Evolutionary conservation across 1,284 basidiomycete genomes (phyloP).

Genomic region (Tilletia indica): DNA sequence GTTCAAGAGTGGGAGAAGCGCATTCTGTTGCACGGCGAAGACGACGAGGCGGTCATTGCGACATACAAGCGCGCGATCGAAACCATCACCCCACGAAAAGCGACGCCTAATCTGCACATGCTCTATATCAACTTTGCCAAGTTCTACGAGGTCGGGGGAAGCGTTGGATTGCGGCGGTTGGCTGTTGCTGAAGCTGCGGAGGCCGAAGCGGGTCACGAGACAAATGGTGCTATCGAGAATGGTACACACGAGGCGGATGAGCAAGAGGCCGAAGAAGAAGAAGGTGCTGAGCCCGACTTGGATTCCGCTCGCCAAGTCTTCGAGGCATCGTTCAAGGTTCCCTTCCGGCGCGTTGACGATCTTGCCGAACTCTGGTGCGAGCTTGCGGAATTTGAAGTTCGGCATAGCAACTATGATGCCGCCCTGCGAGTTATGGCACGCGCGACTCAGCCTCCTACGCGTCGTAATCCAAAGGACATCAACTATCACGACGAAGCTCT

Average conservation of each 20-base stretch:
- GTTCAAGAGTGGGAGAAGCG: conserved; percentile 99
- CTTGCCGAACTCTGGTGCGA: conserved; percentile 98
- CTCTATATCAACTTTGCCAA: conserved; percentile 93
- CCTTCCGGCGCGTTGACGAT: conserved; percentile 94
- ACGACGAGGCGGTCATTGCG: conserved; percentile 89
- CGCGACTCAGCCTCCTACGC: conserved; percentile 77
- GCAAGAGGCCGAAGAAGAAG: conserved; percentile 60
- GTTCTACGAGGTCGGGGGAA: conserved; percentile 93
- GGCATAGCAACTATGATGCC: conserved; percentile 94
- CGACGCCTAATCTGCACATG: conserved; percentile 84
- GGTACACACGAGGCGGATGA: conserved; percentile 56
- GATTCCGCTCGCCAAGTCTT: conserved; percentile 84
- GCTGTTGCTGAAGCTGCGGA: not conserved
- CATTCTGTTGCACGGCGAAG: conserved; percentile 85
- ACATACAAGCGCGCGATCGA: conserved; percentile 87
- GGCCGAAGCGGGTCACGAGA: conserved; percentile 60
- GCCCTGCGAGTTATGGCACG: conserved; percentile 91
- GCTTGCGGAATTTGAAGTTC: conserved; percentile 97
- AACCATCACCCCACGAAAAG: conserved; percentile 83
- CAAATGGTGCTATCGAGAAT: conserved; percentile 59
- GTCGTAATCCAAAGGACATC: conserved; percentile 72
- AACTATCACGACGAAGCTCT: conserved; percentile 93
- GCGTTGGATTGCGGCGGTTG: conserved; percentile 28
- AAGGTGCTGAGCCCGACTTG: conserved; percentile 72
- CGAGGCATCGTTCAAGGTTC: conserved; percentile 85